Base-by-base conservation (phyloP, 768 basidiomycete genomes). In the Cystobasidium ongulense region DNA sequence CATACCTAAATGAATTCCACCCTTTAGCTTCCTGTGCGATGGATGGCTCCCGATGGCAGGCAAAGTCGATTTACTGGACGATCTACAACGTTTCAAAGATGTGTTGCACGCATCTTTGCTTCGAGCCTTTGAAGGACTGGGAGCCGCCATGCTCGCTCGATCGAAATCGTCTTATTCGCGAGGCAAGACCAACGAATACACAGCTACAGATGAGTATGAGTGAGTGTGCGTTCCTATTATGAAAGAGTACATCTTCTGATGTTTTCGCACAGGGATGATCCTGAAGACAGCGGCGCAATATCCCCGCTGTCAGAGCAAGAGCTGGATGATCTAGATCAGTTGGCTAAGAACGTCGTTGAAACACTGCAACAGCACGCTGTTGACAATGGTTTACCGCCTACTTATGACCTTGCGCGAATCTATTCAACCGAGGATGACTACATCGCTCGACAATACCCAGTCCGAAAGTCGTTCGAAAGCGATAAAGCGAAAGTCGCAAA, bases 91-190 rank as follows among this genome's bases (percentile, higher is more conserved):
- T 15, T 82, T 97, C 78, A 93, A 92, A 81, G 84, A 82, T 23
- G 82, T 89, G 77, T 86, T 94, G 84, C 91, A 95, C 77, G 83
- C 83, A 1, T 91, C 89, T 78, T 88, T 96, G 87, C 82, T 92
- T 61, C 87, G 94, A 50, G 90, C 96, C 5, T 97, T 91, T 77
- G 90, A 95, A 77, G 92, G 92, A 25, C 88, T 95, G 25, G 43
- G 62, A 17, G 67, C 59, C 62, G 29, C 57, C 35, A 73, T 64
- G 63, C 4, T 35, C 29, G 57, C 61, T 21, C 23, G 61, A n/a
- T 66, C 63, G 38, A 4, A 65, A 75, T 25, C 67, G 74, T 0
- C 65, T 74, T 25, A 72, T 70, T 54, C 72, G 67, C 17, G 76
- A 27, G 25, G 57, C 11, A 59, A 27, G 29, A 59, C 66, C 35